Base-by-base conservation (phyloP, 352 stramenopile species). In the Phytopythium sindhum region DNA sequence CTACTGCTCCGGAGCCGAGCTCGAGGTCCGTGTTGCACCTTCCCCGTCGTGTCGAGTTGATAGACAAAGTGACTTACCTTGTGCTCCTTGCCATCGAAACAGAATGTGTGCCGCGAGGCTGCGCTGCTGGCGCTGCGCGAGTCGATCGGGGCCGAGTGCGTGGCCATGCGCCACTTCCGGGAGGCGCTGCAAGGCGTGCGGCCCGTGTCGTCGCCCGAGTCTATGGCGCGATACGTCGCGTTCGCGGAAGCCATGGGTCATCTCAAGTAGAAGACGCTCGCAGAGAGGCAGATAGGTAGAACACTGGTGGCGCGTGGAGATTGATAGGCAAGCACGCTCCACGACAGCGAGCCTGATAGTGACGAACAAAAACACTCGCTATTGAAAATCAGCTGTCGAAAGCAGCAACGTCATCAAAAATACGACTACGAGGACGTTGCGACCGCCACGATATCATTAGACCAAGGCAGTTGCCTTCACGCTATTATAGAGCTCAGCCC, bases 31-130 rank as follows among this genome's bases (percentile, higher is more conserved):
- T n/a, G 2, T 52, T 19, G 5, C 10, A 15, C 1, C 10, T 8
- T 59, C 39, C 21, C 0, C 21, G 23, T 29, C 62, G 7, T 3
- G 0, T 56, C 47, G 29, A 31, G 26, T 45, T 47, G 24, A 21
- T 52, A 21, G 17, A 41, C 8, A 44, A 23, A 6, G 42, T 26
- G n/a, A 19, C 39, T 42, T 12, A 33, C 51, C 2, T 23, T 24
- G 51, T 24, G 17, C 65, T n/a, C 26, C 60, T 60, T 58, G 47
- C 11, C 48, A 50, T 62, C 23, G 31, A 29, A 52, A 19, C 72
- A 95, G 87, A 95, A 91, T 54, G 71, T 97, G 24, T 97, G 90
- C 48, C 85, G 89, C 17, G 89, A 97, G 61, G 88, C 87, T 17
- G 89, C 86, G 15, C 61, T 96, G 26, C 75, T 80, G 7, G 82